Evolutionary conservation across 1,139 yeast species (phyloP), one percentile per base, ranked within the genome.

Genomic region (Suhomyces guaymorum): DNA sequence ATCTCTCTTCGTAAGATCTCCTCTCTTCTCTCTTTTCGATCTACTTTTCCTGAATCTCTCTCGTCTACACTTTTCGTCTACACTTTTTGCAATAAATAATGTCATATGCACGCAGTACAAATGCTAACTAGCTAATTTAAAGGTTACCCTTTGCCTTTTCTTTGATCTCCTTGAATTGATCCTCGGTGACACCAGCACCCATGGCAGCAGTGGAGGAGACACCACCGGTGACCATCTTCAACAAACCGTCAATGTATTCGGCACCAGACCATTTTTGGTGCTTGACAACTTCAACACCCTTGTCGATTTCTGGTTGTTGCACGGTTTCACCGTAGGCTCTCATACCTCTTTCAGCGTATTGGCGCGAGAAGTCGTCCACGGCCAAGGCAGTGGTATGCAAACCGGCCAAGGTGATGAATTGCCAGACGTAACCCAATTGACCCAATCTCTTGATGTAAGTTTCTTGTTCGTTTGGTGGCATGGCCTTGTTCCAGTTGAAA

Each of bases 261-360:
- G 98, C 98, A 60, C 98, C 98, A 32, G 97, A 88, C 98, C 98
- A 90, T 67, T 90, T 88, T 70, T 90, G 98, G 69, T 90, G 98
- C 75, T 89, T 90, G 47, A 90, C 95, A 42, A 90, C 96, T 65
- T 90, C 98, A 48, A 89, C 96, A 49, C 89, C 94, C 46, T 74
- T 73, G 55, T 82, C 88, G 61, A 90, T 86, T 71, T 90, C 98
- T 43, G 82, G 86, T 49, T 82, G 80, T 71, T 90, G 98, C 43
- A 90, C 84, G 49, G 70, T 71, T 60, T 80, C 81, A 42, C 96
- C 97, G 62, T 90, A 90, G 12, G 97, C 97, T 69, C 82, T 86
- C 98, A 90, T 90, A 54, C 97, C 97, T 51, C 77, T 75, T 62
- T 79, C 70, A 44, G 89, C 70, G 66, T 82, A 90, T 52, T 82